A percentile compares a stretch with the other conserved stretches of the same genome.
These are phyloP conservation scores for Phytopythium montanum DNA, from an alignment of 352 stramenopile species.

Conservation along the genomic window DNA sequence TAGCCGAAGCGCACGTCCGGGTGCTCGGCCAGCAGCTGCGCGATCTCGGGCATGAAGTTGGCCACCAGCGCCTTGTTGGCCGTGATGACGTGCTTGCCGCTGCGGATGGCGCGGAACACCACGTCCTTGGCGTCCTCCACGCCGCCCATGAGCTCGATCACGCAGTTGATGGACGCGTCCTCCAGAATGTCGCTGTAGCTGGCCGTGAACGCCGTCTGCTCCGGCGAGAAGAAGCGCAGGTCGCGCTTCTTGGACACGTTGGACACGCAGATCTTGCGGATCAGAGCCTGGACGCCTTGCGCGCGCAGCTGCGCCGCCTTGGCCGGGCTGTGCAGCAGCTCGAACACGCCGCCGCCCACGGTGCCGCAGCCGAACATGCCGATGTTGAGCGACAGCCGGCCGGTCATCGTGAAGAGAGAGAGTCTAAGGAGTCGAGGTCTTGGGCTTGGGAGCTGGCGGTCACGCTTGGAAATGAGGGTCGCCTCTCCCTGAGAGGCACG, in stretches of 20 bases:
- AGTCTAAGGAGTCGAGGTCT: no score
- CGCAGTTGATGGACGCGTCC: constrained; percentile 92
- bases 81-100: constrained; percentile 95
- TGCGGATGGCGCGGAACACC: constrained; percentile 87
- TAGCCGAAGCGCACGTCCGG: constrained; percentile 90
- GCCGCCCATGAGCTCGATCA: constrained; percentile 96
- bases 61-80: constrained; percentile 97
- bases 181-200: constrained; percentile 87
- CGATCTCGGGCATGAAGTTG: constrained; percentile 91
- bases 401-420: neutral
- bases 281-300: constrained; percentile 68
- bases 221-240: constrained; percentile 46
- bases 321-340: constrained; percentile 72
- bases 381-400: constrained; percentile 51
- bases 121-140: constrained; percentile 93
- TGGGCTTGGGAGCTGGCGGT: neutral
- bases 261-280: constrained; percentile 87
- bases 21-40: constrained; percentile 74
- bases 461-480: neutral
- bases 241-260: constrained; percentile 74
- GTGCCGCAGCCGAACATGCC: constrained; percentile 89
- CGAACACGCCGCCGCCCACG: constrained; percentile 85
- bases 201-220: constrained; percentile 52
- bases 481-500: neutral
- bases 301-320: constrained; percentile 47